These are phyloP conservation scores for Apiospora sp. DNA, from an alignment of 2,329 filamentous ascomycete species.

Conservation along the genomic window DNA sequence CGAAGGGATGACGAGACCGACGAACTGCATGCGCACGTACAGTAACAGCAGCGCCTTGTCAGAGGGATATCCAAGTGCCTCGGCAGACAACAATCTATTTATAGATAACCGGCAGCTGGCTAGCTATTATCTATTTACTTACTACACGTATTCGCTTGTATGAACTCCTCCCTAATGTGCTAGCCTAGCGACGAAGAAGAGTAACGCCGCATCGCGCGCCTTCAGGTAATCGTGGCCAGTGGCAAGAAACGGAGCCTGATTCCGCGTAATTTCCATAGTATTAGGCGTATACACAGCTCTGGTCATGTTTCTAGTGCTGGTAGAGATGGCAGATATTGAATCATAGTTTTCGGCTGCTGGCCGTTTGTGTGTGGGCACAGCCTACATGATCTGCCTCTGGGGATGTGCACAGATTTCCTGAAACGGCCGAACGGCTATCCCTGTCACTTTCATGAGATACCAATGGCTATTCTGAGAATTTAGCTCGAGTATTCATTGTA, in stretches of 20 bases:
- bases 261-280: background rate
- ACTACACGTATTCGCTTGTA: background rate
- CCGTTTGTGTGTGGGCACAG: background rate
- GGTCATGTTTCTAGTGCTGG: background rate
- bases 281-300: background rate
- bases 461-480: background rate
- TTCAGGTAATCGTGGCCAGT: background rate
- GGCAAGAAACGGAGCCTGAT: background rate
- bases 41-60: background rate
- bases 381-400: constrained; percentile 1
- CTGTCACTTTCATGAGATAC: background rate
- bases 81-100: background rate
- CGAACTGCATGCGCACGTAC: background rate
- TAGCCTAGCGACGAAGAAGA: background rate
- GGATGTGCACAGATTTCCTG: background rate
- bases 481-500: background rate
- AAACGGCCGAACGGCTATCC: background rate
- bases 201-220: background rate
- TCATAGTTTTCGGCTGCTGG: background rate
- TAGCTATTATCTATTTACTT: background rate
- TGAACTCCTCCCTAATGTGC: background rate
- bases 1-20: background rate
- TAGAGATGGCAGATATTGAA: background rate
- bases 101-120: background rate
- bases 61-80: too few relatives aligned